Conservation (phyloP, 306 rosid species). For the Astragalus glycyphyllos region DNA sequence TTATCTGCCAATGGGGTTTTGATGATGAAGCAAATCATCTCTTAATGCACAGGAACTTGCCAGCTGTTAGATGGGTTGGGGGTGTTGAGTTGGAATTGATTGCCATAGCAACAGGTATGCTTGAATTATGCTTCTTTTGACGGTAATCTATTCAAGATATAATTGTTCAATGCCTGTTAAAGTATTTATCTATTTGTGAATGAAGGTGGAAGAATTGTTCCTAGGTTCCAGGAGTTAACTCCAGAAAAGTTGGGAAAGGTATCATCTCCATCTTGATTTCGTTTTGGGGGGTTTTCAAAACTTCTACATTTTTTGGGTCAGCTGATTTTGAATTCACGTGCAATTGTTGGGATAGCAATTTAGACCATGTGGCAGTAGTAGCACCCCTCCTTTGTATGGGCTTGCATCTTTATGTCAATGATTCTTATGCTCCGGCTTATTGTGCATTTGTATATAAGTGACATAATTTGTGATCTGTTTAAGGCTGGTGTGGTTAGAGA, state of each 20-base stretch:
- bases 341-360: slow-evolving; percentile 10
- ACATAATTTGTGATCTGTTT: slow-evolving; percentile 18
- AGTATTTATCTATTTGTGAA: slow-evolving; percentile 36
- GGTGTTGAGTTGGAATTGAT: slow-evolving; percentile 99
- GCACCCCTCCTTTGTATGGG: slow-evolving; percentile 17
- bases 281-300: slow-evolving; percentile 7
- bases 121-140: slow-evolving; percentile 34
- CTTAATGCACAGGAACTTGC: slow-evolving; percentile 93
- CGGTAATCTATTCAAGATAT: neutral
- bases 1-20: slow-evolving; percentile 98
- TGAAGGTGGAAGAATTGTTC: slow-evolving; percentile 98
- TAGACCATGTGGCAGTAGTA: slow-evolving; percentile 4
- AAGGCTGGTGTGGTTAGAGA: slow-evolving; percentile 98
- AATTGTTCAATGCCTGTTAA: slow-evolving; percentile 21
- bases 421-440: neutral
- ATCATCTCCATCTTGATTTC: slow-evolving; percentile 30
- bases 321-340: slow-evolving; percentile 9
- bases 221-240: slow-evolving; percentile 94
- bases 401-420: neutral
- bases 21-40: slow-evolving; percentile 99
- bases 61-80: slow-evolving; percentile 99
- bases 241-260: slow-evolving; percentile 95
- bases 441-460: slow-evolving; percentile 7
- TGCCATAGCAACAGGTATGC: slow-evolving; percentile 93
- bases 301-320: neutral